A percentile compares a stretch with the other conserved stretches of the same genome.
Evolutionary conservation across 345 rosid genomes (phyloP).

Genomic region (Trapa bicornis): DNA sequence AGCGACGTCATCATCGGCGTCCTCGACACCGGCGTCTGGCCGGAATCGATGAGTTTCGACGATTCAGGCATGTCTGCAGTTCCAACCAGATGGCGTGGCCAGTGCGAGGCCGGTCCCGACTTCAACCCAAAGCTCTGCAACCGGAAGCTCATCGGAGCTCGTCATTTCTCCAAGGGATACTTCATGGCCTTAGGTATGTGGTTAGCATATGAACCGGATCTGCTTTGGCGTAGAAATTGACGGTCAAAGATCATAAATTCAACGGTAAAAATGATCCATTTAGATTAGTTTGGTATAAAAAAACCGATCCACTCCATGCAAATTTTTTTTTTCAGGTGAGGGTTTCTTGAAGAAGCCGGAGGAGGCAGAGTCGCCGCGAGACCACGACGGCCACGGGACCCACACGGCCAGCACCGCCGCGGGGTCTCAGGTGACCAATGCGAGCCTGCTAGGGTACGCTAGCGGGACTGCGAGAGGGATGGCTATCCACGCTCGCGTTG

Average conservation of each 20-base stretch:
- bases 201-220: no score
- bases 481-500: conserved; percentile 61
- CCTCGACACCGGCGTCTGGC: conserved; percentile 88
- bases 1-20: conserved; percentile 59
- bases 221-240: no score
- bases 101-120: conserved; percentile 62
- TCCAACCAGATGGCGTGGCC: conserved; percentile 59
- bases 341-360: conserved; percentile 19
- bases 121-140: conserved; percentile 53
- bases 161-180: conserved; percentile 63
- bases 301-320: no score
- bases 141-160: conserved; percentile 71
- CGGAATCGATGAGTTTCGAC: conserved; percentile 56
- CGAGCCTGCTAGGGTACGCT: conserved; percentile 78
- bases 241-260: no score
- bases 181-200: conserved; percentile 35
- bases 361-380: conserved; percentile 64
- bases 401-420: conserved; percentile 80
- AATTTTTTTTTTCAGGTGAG: conserved; percentile 11
- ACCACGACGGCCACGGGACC: conserved; percentile 73
- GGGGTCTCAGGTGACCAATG: conserved; percentile 51
- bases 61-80: conserved; percentile 57
- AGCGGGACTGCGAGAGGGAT: conserved; percentile 72
- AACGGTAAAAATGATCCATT: no score
- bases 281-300: no score